These are phyloP conservation scores for Elsinoe arachidis DNA, from an alignment of 2,329 filamentous ascomycete species.

Conservation along the genomic window DNA sequence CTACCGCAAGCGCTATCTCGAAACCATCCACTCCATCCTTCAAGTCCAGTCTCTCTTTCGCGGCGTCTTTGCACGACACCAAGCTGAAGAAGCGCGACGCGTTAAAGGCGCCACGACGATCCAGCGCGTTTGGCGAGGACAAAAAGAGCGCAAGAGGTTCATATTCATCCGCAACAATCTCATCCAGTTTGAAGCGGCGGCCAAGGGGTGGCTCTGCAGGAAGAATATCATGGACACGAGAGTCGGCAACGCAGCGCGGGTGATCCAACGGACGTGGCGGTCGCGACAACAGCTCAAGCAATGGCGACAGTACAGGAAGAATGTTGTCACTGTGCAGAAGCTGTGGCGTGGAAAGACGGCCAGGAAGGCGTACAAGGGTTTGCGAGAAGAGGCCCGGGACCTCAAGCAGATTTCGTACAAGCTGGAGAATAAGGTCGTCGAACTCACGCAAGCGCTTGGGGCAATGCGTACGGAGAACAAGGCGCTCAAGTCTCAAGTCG, in stretches of 20 bases:
- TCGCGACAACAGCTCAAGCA: conserved; percentile 65
- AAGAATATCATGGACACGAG: conserved; percentile 91
- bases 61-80: conserved; percentile 67
- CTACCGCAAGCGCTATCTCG: conserved; percentile 83
- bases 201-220: conserved; percentile 85
- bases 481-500: conserved; percentile 73
- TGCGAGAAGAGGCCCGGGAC: conserved; percentile 93
- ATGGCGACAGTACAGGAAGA: conserved; percentile 84
- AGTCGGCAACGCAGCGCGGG: conserved; percentile 78
- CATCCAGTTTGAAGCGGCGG: conserved; percentile 77
- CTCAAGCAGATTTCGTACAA: conserved; percentile 99
- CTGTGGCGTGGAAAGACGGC: conserved; percentile 82
- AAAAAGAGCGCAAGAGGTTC: conserved; percentile 79
- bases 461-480: conserved; percentile 95
- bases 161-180: conserved; percentile 70
- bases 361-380: conserved; percentile 74
- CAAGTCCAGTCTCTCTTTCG: conserved; percentile 69
- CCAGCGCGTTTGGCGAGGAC: conserved; percentile 87
- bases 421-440: conserved; percentile 98
- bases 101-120: conserved; percentile 87
- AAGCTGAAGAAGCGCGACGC: conserved; percentile 70
- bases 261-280: conserved; percentile 87
- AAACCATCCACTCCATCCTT: conserved; percentile 73
- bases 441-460: conserved; percentile 87
- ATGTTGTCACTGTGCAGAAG: conserved; percentile 83